Base-by-base conservation (phyloP, 441 rosid genomes). In the Pelargonium australe region DNA sequence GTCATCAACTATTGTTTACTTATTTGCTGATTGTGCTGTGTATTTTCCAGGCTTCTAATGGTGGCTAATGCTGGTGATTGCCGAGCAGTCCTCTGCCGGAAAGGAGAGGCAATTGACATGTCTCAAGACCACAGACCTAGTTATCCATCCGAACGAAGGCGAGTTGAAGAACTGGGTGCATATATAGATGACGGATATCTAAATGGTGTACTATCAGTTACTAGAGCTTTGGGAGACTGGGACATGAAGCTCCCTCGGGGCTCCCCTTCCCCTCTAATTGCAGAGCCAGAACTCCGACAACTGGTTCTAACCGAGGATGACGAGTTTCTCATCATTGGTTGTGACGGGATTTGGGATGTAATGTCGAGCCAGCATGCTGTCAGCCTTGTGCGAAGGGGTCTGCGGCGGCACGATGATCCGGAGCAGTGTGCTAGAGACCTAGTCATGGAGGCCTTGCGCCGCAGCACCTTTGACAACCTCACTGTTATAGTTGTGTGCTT, bases 221-320 rank as follows among this genome's bases (percentile, higher is more conserved):
- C 94, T 3, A 83, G 97, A 76, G 97, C 97, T 47, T 82, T 90
- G 1, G 99, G 99, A 0, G 97, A 94, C 68, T 94, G 99, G 99
- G 91, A 88, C 82, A 80, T 87, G 88, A 94, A 94, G 85, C 69
- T 72, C 31, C 87, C 87, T 12, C 78, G 64, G 1, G 92, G 87
- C n/a, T 80, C 87, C 0, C 72, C 88, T 13, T 91, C 91, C 1
- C 99, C 97, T 40, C 91, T 94, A 12, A 88, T 83, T 0, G 80
- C 96, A 0, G 97, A 91, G 72, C 99, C 99, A 1, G 99, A 91
- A 73, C 81, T 91, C 72, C 80, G 61, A 25, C 91, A 79, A 73
- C 69, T 83, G 71, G 79, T 80, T 14, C 69, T 94, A 14, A 88
- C 89, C 2, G 95, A 89, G 78, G 97, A 91, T 0, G 98, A 91